These are phyloP conservation scores for Fusarium tjaetaba DNA, from an alignment of 2,329 filamentous ascomycete genomes.

Conservation along the genomic window DNA sequence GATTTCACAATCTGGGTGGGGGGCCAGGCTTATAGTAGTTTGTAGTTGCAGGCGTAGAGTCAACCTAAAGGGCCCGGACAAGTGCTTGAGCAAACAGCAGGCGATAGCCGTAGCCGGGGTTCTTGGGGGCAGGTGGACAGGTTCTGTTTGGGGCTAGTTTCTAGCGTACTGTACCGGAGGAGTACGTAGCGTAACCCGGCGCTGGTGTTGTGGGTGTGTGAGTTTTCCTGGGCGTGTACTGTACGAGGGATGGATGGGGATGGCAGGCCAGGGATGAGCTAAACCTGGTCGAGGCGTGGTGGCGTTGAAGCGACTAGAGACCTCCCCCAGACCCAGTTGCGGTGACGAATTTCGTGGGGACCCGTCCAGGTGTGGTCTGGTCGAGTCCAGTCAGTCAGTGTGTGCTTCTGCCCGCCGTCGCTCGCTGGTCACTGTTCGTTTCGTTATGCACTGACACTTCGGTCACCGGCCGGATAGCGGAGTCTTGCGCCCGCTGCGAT, in stretches of 20 bases:
- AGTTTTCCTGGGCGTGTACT: constrained; percentile 21
- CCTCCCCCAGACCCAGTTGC: constrained; percentile 38
- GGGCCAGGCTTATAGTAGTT: constrained; percentile 43
- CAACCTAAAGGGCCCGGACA: constrained; percentile 4
- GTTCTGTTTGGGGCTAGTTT: constrained; percentile 41
- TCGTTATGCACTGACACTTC: constrained; percentile 28
- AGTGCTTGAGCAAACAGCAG: constrained; percentile 23
- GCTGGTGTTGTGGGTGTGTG: constrained; percentile 27
- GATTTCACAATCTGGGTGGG: constrained; percentile 43
- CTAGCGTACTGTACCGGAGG: constrained; percentile 35
- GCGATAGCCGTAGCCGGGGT: constrained; percentile 27
- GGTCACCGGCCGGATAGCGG: constrained; percentile 37
- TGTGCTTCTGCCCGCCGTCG: background rate
- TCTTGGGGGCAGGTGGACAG: constrained; percentile 40
- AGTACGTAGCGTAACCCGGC: constrained; percentile 27
- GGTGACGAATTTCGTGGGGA: constrained; percentile 46
- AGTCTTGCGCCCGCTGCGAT: constrained; percentile 29
- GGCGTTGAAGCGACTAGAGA: constrained; percentile 36
- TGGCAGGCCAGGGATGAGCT: constrained; percentile 34
- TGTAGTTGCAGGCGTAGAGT: constrained; percentile 32
- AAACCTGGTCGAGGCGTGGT: constrained; percentile 42
- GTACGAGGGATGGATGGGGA: constrained; percentile 7
- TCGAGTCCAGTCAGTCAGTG: background rate
- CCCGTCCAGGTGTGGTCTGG: background rate
- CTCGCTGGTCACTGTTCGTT: background rate